Conservation (phyloP, 129 eudicot genomes). For the Glebionis coronaria region DNA sequence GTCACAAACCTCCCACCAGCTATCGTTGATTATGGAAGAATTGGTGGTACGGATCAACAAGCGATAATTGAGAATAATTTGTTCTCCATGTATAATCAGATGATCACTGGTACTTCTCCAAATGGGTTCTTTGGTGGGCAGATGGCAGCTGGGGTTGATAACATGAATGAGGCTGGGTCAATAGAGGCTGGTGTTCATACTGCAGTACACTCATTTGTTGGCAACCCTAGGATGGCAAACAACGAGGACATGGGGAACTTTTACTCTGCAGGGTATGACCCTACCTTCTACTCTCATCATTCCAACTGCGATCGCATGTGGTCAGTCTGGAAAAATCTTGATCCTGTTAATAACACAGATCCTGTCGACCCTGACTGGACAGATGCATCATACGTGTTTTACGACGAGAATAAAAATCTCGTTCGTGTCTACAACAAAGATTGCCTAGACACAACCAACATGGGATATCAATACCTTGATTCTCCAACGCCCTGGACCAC, state of each 20-base stretch:
- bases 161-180: background rate
- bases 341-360: background rate
- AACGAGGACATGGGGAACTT: conserved; percentile 7
- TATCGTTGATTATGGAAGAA: background rate
- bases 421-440: conserved; percentile 18
- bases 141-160: background rate
- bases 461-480: background rate
- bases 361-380: background rate
- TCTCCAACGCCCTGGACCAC: background rate
- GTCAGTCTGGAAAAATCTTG: conserved; percentile 3
- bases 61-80: background rate
- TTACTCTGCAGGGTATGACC: conserved; percentile 10
- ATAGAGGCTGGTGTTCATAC: background rate
- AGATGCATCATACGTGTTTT: background rate
- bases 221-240: conserved; percentile 2
- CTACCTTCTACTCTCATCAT: conserved; percentile 5
- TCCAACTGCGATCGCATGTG: conserved; percentile 4
- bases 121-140: conserved; percentile 13
- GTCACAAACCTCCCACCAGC: background rate
- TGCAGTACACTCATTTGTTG: background rate
- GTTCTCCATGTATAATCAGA: background rate
- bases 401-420: conserved; percentile 5
- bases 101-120: background rate
- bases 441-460: background rate
- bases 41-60: background rate